phyloP scores from a whole-genome alignment of 2,329 filamentous ascomycete species.

The Berkeleyomyces rouxiae region DNA sequence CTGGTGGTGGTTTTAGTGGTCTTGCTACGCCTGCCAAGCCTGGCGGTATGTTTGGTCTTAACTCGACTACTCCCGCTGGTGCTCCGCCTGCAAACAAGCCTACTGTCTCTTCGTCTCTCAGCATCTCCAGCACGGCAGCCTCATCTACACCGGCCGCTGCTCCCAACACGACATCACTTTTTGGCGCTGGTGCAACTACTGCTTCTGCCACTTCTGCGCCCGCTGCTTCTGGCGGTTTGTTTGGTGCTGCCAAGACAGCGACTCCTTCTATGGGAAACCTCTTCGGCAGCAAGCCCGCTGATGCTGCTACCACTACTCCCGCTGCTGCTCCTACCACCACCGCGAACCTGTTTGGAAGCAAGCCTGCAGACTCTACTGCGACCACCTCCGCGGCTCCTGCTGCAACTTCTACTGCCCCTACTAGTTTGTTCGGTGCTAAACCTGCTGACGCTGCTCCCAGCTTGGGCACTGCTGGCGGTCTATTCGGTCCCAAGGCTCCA shows the following conservation, averaged over 20 bases:
- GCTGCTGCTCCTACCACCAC: conserved; percentile 18
- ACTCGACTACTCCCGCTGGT: conserved; percentile 15
- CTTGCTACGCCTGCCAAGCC: conserved; percentile 11
- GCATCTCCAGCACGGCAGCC: conserved; percentile 16
- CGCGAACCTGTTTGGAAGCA: conserved; percentile 15
- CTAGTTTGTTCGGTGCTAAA: conserved; percentile 15
- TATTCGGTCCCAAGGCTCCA: conserved; percentile 28
- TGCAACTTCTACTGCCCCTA: conserved; percentile 2
- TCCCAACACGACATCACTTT: conserved; percentile 13
- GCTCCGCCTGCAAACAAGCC: conserved; percentile 4
- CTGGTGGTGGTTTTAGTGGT: neutral
- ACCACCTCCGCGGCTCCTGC: conserved; percentile 19
- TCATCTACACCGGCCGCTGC: conserved; percentile 17
- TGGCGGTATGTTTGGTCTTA: conserved; percentile 17
- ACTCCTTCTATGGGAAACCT: conserved; percentile 6
- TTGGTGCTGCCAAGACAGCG: conserved; percentile 14
- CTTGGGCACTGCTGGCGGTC: conserved; percentile 8
- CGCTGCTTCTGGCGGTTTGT: conserved; percentile 16
- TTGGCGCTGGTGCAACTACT: conserved; percentile 15
- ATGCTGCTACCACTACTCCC: conserved; percentile 17
- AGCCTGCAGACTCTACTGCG: conserved; percentile 11
- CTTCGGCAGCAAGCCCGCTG: conserved; percentile 6
- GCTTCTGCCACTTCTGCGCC: conserved; percentile 15
- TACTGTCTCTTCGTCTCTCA: conserved; percentile 16
- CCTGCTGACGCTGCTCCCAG: conserved; percentile 1